Base-by-base conservation (phyloP, 352 stramenopile genomes). In the Elongisporangium undulatum region DNA sequence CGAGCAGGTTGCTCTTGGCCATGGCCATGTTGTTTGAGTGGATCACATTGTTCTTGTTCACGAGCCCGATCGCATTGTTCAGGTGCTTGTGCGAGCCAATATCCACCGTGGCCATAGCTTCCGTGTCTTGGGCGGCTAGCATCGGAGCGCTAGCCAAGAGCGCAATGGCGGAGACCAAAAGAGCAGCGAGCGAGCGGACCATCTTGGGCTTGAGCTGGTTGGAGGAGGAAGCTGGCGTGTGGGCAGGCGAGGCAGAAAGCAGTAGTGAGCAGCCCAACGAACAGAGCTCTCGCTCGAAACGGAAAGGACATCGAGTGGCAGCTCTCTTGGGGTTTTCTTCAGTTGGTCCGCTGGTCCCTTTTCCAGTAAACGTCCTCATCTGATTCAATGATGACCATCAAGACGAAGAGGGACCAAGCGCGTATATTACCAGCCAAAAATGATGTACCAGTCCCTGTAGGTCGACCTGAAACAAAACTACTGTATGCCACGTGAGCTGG, bases 11-110 rank as follows among this genome's bases (percentile, higher is more conserved):
- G 49, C 48, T 61, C 15, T 49, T 55, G 23, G 56, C 12, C 20
- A 61, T 61, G 24, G 48, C 23, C 0, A 55, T 29, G 48, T 61
- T 61, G 49, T 61, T 61, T n/a, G 26, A 38, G 29, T 55, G 49
- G 23, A 61, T 20, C 17, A 61, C 56, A 15, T 13, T 51, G 56
- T 61, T 61, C 56, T 55, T 61, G 49, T 55, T 61, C 23, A 61
- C 21, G 24, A 61, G 3, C 0, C 55, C 24, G 6, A 26, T 4
- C 16, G 53, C 21, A 19, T 16, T 26, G 55, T 60, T 54, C 22
- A 60, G 45, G 26, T 54, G 41, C 23, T 38, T 38, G 26, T 60
- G 22, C 16, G 55, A 49, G 55, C 55, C 55, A 13, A 60, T 41
- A 16, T 17, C 26, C n/a, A 54, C 55, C 8, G 29, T 15, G 29